Percentiles rank a stretch among this genome's conserved stretches.
These are phyloP conservation scores for Chaetomium strumarium DNA, from an alignment of 2,329 filamentous ascomycete species.

Conservation along the genomic window DNA sequence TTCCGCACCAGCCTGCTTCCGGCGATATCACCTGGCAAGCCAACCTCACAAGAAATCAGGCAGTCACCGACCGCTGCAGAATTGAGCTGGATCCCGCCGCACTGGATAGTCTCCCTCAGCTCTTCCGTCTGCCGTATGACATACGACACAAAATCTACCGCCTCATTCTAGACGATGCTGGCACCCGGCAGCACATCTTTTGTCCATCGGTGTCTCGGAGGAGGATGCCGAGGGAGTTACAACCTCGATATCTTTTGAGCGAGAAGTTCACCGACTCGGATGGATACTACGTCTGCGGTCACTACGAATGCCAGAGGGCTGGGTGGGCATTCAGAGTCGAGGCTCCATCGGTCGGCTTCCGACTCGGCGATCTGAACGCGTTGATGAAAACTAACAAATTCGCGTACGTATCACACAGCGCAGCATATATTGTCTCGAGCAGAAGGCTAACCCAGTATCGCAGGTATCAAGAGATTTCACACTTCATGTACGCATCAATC, in stretches of 20 bases:
- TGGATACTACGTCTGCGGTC: background rate
- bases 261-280: conserved; percentile 1
- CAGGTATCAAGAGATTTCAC: conserved; percentile 13
- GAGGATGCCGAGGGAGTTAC: conserved; percentile 3
- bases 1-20: background rate
- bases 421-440: background rate
- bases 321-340: background rate
- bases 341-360: background rate
- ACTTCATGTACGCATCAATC: conserved; percentile 8
- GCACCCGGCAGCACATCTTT: conserved; percentile 10
- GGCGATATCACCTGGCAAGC: background rate
- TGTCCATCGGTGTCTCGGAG: conserved; percentile 11
- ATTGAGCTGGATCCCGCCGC: background rate
- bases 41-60: background rate
- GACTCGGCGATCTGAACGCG: conserved; percentile 1
- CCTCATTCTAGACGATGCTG: conserved; percentile 6
- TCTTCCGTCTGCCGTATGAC: conserved; percentile 11
- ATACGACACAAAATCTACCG: conserved; percentile 14
- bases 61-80: background rate
- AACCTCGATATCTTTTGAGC: background rate
- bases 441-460: background rate
- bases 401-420: background rate
- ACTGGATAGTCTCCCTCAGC: background rate
- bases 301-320: background rate
- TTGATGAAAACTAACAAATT: conserved; percentile 15